phyloP scores from a whole-genome alignment of 1,284 basidiomycete genomes.

The Sparassis latifolia region DNA sequence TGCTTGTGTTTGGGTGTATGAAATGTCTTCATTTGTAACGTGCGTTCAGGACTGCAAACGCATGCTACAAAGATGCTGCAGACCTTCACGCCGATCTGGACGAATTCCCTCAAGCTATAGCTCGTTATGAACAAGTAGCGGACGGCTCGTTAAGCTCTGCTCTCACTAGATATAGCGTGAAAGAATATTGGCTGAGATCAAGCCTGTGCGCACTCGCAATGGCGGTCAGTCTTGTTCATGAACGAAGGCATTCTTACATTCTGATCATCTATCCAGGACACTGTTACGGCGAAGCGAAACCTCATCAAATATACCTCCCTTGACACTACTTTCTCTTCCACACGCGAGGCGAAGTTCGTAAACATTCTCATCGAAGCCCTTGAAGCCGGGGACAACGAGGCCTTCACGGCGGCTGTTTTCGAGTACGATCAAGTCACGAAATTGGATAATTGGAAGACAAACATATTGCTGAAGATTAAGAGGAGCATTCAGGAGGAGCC shows the following conservation, averaged over 20 bases:
- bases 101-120: slow-evolving; percentile 81
- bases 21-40: background rate
- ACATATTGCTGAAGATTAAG: slow-evolving; percentile 85
- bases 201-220: slow-evolving; percentile 88
- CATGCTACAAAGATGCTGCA: slow-evolving; percentile 94
- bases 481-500: slow-evolving; percentile 61
- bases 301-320: slow-evolving; percentile 67
- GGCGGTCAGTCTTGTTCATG: slow-evolving; percentile 47
- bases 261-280: slow-evolving; percentile 49
- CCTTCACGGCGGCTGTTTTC: slow-evolving; percentile 73
- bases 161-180: slow-evolving; percentile 97
- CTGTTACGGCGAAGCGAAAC: slow-evolving; percentile 78
- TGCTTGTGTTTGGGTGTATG: slow-evolving; percentile 17
- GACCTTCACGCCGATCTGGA: slow-evolving; percentile 90
- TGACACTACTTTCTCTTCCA: slow-evolving; percentile 79
- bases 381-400: slow-evolving; percentile 73
- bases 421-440: slow-evolving; percentile 88
- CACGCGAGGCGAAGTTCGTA: slow-evolving; percentile 87
- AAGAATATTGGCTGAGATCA: slow-evolving; percentile 93
- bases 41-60: slow-evolving; percentile 78
- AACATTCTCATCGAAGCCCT: slow-evolving; percentile 72
- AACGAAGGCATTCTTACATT: background rate
- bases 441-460: slow-evolving; percentile 94
- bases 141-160: slow-evolving; percentile 77
- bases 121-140: slow-evolving; percentile 88